Conservation (phyloP, 2,329 filamentous ascomycete species). For the Claviceps fusiformis region DNA sequence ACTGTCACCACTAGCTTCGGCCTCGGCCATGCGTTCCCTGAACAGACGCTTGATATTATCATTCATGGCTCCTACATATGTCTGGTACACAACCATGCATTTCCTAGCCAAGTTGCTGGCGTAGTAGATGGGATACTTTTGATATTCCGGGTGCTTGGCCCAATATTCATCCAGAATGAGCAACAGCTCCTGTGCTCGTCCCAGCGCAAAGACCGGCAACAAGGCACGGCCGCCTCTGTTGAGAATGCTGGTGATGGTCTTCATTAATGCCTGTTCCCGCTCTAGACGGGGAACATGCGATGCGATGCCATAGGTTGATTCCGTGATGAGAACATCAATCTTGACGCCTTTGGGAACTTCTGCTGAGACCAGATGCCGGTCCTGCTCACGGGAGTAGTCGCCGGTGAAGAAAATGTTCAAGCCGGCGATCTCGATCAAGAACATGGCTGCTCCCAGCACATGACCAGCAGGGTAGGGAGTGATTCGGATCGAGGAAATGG, state of each 20-base stretch:
- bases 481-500: constrained; percentile 89
- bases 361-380: constrained; percentile 88
- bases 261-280: constrained; percentile 87
- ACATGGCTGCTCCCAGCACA: constrained; percentile 98
- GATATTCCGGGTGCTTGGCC: constrained; percentile 75
- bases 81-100: constrained; percentile 98
- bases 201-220: constrained; percentile 90
- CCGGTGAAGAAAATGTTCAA: constrained; percentile 96
- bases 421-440: constrained; percentile 90
- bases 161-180: constrained; percentile 96
- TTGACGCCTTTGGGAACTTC: constrained; percentile 80
- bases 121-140: constrained; percentile 92
- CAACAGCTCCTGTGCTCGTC: constrained; percentile 83
- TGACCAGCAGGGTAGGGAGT: constrained; percentile 95
- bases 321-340: constrained; percentile 91
- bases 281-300: constrained; percentile 85
- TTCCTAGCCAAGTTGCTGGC: constrained; percentile 88
- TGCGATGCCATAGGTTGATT: constrained; percentile 93
- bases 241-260: constrained; percentile 79
- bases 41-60: constrained; percentile 98
- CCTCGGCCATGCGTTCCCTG: constrained; percentile 79
- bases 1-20: constrained; percentile 64
- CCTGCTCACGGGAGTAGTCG: constrained; percentile 91
- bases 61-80: constrained; percentile 97
- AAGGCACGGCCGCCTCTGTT: constrained; percentile 85